Conservation (phyloP, 768 basidiomycete genomes). For the Ramaria rubella region DNA sequence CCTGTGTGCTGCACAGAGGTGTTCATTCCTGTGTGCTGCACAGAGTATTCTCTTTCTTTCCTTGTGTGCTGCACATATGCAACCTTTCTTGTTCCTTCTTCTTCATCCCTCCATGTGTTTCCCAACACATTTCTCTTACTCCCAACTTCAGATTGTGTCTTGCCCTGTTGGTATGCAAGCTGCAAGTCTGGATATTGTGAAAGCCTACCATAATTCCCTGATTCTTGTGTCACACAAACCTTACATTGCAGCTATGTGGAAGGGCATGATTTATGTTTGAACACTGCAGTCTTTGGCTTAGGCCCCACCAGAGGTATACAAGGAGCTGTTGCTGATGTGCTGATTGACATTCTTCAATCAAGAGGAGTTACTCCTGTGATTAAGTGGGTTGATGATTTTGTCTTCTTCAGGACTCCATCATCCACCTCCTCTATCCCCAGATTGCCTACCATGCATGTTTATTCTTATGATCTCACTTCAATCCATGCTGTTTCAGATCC, state of each 20-base stretch:
- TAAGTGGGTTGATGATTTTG: conserved; percentile 35
- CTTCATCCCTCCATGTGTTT: neutral
- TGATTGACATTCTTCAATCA: conserved; percentile 19
- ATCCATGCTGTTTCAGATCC: neutral
- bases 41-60: no score
- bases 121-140: no score
- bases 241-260: conserved; percentile 27
- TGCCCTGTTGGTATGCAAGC: conserved; percentile 28
- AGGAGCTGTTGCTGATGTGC: conserved; percentile 25
- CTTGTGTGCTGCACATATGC: no score
- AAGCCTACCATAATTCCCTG: conserved; percentile 31
- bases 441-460: no score
- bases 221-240: conserved; percentile 27
- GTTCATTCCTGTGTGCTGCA: no score
- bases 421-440: neutral
- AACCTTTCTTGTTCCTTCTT: no score
- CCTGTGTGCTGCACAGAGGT: no score
- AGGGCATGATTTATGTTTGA: conserved; percentile 26
- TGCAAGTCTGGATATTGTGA: conserved; percentile 27
- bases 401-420: conserved; percentile 19
- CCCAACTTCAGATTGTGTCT: conserved; percentile 21
- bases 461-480: no score
- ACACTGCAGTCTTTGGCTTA: conserved; percentile 27
- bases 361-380: conserved; percentile 18
- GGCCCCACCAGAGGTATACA: conserved; percentile 26